Evolutionary conservation across 2,329 filamentous ascomycete species (phyloP).

Genomic region (Neonectria neomacrospora): DNA sequence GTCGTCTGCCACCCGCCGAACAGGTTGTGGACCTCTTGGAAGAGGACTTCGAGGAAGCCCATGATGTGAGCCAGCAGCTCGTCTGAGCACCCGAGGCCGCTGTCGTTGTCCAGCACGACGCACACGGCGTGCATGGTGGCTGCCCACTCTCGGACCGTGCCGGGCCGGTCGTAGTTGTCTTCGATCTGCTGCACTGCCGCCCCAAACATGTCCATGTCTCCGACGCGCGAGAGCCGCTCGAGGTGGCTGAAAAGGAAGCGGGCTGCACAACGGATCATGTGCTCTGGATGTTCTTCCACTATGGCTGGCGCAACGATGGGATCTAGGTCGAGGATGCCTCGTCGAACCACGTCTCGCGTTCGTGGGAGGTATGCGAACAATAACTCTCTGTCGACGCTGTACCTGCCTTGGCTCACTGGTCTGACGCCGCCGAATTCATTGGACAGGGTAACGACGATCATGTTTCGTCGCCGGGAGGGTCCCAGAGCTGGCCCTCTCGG

Average conservation of each 20-base stretch:
- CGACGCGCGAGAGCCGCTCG: conserved; percentile 25
- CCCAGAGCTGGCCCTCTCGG: background rate
- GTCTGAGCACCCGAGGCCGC: conserved; percentile 44
- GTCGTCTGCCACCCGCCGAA: conserved; percentile 25
- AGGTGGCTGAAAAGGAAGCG: conserved; percentile 36
- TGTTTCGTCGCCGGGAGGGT: background rate
- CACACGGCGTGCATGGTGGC: conserved; percentile 39
- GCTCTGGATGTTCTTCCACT: conserved; percentile 6
- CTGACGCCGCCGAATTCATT: background rate
- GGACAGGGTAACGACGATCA: background rate
- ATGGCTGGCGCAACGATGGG: conserved; percentile 25
- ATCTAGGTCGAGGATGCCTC: conserved; percentile 26
- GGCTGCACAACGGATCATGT: conserved; percentile 28
- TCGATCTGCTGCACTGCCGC: conserved; percentile 27
- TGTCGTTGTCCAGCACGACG: conserved; percentile 43
- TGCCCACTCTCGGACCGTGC: conserved; percentile 28
- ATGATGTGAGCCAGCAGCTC: conserved; percentile 39
- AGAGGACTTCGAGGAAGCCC: conserved; percentile 39
- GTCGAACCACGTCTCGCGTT: conserved; percentile 24
- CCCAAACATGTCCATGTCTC: conserved; percentile 34
- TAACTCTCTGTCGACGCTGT: conserved; percentile 23
- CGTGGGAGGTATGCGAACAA: conserved; percentile 31
- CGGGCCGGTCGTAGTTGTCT: conserved; percentile 1
- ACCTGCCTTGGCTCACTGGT: conserved; percentile 3
- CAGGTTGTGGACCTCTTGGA: conserved; percentile 34